These are phyloP conservation scores for Huntiella savannae DNA, from an alignment of 2,329 filamentous ascomycete genomes.

Conservation along the genomic window DNA sequence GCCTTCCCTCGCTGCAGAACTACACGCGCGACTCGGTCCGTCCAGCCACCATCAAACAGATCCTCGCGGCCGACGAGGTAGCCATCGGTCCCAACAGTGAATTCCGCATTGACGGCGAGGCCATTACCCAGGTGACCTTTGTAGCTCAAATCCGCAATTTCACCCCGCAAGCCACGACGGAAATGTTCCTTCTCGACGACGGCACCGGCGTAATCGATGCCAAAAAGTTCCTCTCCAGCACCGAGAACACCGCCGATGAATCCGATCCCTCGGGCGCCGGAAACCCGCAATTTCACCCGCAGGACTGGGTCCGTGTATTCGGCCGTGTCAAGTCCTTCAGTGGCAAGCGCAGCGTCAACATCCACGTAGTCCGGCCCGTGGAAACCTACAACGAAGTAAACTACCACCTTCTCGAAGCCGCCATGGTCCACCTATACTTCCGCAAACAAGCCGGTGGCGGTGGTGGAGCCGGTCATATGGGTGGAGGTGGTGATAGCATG, in stretches of 20 bases:
- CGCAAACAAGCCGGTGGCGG: slow-evolving; percentile 43
- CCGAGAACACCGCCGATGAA: slow-evolving; percentile 18
- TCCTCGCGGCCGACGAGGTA: slow-evolving; percentile 62
- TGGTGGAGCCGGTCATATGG: slow-evolving; percentile 16
- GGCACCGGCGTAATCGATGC: slow-evolving; percentile 85
- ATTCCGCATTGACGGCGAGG: slow-evolving; percentile 64
- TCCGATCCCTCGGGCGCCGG: slow-evolving; percentile 17
- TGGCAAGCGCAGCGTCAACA: slow-evolving; percentile 63
- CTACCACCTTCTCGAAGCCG: slow-evolving; percentile 80
- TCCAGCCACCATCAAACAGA: slow-evolving; percentile 88
- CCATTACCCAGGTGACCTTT: slow-evolving; percentile 56
- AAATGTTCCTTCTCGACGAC: slow-evolving; percentile 85
- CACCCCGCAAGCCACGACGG: slow-evolving; percentile 71
- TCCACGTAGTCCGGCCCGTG: slow-evolving; percentile 63
- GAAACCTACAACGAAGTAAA: slow-evolving; percentile 80
- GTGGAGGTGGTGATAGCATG: slow-evolving; percentile 29
- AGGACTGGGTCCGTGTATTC: slow-evolving; percentile 70
- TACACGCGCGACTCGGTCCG: slow-evolving; percentile 73
- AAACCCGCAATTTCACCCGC: slow-evolving; percentile 38
- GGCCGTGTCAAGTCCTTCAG: slow-evolving; percentile 71
- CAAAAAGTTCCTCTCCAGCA: slow-evolving; percentile 42
- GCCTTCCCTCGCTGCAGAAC: slow-evolving; percentile 20
- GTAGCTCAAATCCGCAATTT: slow-evolving; percentile 82
- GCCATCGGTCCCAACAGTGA: slow-evolving; percentile 42
- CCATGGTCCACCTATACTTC: slow-evolving; percentile 71